phyloP scores from a whole-genome alignment of 768 basidiomycete species.

The Boletus tylopilopsis region DNA sequence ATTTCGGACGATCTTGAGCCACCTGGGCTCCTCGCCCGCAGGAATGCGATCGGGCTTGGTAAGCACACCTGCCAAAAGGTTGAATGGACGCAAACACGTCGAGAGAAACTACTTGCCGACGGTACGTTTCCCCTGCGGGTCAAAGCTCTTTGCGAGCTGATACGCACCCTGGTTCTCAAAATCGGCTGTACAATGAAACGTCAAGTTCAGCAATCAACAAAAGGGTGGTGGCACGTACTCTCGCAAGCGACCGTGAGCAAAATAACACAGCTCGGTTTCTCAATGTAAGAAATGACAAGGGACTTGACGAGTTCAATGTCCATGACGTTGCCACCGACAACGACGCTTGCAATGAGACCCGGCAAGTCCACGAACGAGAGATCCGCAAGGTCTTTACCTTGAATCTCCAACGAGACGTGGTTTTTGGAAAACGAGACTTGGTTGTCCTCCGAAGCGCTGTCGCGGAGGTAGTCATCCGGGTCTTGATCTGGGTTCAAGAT shows the following conservation, averaged over 20 bases:
- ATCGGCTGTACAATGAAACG: neutral
- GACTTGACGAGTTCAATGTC: constrained; percentile 1
- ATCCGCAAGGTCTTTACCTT: neutral
- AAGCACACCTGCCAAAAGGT: constrained; percentile 49
- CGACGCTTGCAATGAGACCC: constrained; percentile 1
- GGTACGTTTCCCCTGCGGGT: neutral
- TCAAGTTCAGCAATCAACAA: neutral
- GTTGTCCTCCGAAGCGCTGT: neutral
- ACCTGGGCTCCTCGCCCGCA: constrained; percentile 25
- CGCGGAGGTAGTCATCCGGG: neutral
- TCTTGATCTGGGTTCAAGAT: constrained; percentile 1
- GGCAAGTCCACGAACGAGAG: constrained; percentile 5
- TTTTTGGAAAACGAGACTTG: constrained; percentile 3
- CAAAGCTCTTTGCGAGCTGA: constrained; percentile 1
- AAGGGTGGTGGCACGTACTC: neutral
- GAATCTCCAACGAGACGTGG: neutral
- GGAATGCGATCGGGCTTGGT: constrained; percentile 64
- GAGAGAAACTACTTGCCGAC: neutral
- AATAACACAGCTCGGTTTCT: constrained; percentile 2
- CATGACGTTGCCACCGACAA: neutral
- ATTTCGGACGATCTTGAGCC: constrained; percentile 54
- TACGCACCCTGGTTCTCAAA: constrained; percentile 5
- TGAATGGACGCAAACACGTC: neutral
- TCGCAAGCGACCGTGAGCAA: constrained; percentile 1
- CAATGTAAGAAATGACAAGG: neutral